A percentile compares a stretch with the other conserved stretches of the same genome.
These are phyloP conservation scores for Samsoniella hepiali DNA, from an alignment of 2,329 filamentous ascomycete genomes.

Conservation along the genomic window DNA sequence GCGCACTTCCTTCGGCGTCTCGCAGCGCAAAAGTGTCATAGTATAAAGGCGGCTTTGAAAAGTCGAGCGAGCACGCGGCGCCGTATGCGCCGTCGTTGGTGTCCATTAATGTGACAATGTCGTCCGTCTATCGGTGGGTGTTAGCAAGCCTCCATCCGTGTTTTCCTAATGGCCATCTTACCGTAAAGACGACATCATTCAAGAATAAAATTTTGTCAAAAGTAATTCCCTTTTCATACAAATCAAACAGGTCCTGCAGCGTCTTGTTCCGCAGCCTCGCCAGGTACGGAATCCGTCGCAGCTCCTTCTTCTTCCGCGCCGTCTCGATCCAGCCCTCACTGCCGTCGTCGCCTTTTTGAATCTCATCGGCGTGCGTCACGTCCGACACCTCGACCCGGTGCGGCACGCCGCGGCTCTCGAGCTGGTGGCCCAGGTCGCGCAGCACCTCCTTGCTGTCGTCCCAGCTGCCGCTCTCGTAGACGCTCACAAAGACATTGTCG, in stretches of 20 bases:
- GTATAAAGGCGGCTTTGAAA: constrained; percentile 49
- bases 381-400: constrained; percentile 56
- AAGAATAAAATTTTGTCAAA: constrained; percentile 60
- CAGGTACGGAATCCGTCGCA: constrained; percentile 67
- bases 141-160: constrained; percentile 1
- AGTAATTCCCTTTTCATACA: constrained; percentile 46
- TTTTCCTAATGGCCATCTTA: constrained; percentile 28
- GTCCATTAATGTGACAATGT: constrained; percentile 53
- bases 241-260: constrained; percentile 54
- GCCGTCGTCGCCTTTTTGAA: constrained; percentile 40
- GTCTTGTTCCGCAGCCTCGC: constrained; percentile 61
- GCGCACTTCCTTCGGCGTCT: constrained; percentile 49
- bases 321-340: constrained; percentile 63
- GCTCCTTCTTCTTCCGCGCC: constrained; percentile 48
- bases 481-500: constrained; percentile 64
- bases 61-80: constrained; percentile 61
- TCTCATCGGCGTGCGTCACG: constrained; percentile 56
- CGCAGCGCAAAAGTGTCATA: constrained; percentile 64
- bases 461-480: constrained; percentile 67
- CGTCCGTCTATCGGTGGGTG: constrained; percentile 41
- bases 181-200: constrained; percentile 62
- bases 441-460: constrained; percentile 65
- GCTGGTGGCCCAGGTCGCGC: constrained; percentile 49
- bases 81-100: constrained; percentile 59
- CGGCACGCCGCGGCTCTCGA: constrained; percentile 51